Evolutionary conservation across 2,329 filamentous ascomycete genomes (phyloP), one percentile per base, ranked within the genome.

Genomic region (Cordyceps fumosorosea): DNA sequence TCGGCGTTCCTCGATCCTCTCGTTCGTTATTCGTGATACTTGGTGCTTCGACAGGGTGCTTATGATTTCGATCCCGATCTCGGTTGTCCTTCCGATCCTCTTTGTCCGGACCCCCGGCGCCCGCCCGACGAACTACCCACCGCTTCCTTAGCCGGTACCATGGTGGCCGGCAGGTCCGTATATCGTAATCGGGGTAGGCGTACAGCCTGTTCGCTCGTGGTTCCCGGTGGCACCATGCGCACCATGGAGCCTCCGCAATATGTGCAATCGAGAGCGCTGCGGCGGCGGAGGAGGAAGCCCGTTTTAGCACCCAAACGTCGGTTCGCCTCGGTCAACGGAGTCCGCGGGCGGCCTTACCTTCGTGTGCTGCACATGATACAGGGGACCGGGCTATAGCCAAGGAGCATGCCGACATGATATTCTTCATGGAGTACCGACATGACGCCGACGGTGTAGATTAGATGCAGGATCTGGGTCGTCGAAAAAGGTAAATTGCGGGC

Each of bases 201-300:
- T 11, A 62, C 60, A 32, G 53, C 60, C 37, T 62, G 60, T 45
- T 62, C 60, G 34, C 60, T 62, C 45, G 60, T 62, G 32, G 24
- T 52, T 50, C 60, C 60, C 11, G 60, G 60, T 14, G 60, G 60
- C 12, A 62, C 60, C 60, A 62, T 62, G 59, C 59, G 52, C 12
- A 60, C 47, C 56, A 60, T 59, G 22, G 61, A 50, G 11, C 55
- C 62, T 42, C 42, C 62, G 62, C 51, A 56, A 32, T 60, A 56
- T 24, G 18, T 34, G 47, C 60, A 62, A 11, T 57, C 60, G 16
- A 53, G 40, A n/a, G 60, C 60, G 16, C 60, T 62, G 47, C 6
- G 6, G 16, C 7, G 22, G 22, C 11, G 22, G 18, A 24, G 12
- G 24, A 16, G 42, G 11, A 7, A 37, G 26, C 6, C 7, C 34